Base-by-base conservation (phyloP, 345 rosid species). In the Bruguiera gymnorhiza region DNA sequence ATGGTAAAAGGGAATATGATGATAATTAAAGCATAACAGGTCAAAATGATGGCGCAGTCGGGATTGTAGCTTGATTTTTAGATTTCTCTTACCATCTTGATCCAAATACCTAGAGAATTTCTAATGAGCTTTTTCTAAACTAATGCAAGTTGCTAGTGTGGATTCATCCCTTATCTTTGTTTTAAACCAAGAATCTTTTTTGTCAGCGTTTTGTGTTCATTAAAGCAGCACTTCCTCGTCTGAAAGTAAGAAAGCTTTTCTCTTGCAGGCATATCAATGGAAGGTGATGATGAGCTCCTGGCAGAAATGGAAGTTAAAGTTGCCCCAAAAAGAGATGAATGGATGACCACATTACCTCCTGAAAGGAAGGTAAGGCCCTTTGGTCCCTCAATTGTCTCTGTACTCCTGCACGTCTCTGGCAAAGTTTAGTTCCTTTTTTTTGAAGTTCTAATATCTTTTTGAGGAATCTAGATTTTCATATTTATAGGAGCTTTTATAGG, bases 311-410 rank as follows among this genome's bases (percentile, higher is more conserved):
- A 91, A 70, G 92, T 85, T 75, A 88, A 91, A 73, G 91, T 70
- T 36, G 79, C 79, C 48, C 95, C 85, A 68, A 77, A 76, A 79
- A 81, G 98, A 74, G 97, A 94, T 10, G 98, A 94, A 85, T 94
- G 98, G 98, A 94, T 94, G 98, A 94, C 97, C 63, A 86, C 88
- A 27, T 81, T 94, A 51, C 98, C 98, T 72, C 96, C 96, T 48
- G 97, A 94, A 81, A 83, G 91, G 77, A 91, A 88, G 76, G 97
- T 91, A 84, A 81, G 86, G 43, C 70, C 58, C 32, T 71, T 63
- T 24, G 18, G 60, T 67, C 20, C 60, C 39, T 11, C 19, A 5
- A 52, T 27, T 62, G 32, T 23, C n/a, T 68, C 31, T 27, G 39
- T 24, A 11, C 50, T 13, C 50, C 16, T 39, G 46, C 15, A 13